These are phyloP conservation scores for Solanum hybrid DNA, from an alignment of 305 asterid genomes.

Conservation along the genomic window DNA sequence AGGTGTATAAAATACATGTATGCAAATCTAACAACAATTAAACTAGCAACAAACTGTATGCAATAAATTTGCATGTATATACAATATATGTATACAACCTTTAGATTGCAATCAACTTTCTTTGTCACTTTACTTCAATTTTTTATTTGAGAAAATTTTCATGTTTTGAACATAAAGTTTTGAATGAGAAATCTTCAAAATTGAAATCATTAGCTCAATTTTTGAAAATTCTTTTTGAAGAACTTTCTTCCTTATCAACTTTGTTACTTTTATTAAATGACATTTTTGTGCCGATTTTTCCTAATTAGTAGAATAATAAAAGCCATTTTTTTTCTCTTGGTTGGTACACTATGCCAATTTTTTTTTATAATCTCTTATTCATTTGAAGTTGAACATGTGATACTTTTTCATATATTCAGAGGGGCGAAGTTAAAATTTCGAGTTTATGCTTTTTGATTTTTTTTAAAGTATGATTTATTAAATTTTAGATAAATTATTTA, in stretches of 20 bases:
- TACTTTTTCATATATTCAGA: no score
- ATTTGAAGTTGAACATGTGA: no score
- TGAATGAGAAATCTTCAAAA: not conserved
- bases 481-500: no score
- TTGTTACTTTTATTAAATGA: not conserved
- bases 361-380: no score
- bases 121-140: no score
- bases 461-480: not conserved
- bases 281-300: no score
- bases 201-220: not conserved
- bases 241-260: not conserved
- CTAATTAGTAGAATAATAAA: no score
- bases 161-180: not conserved
- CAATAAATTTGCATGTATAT: not conserved
- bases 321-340: no score
- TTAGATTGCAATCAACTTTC: no score
- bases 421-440: not conserved
- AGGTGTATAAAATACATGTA: not conserved
- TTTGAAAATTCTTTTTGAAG: not conserved
- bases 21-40: not conserved
- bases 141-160: no score
- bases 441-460: not conserved
- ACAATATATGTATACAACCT: not conserved
- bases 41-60: not conserved
- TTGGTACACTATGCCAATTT: no score